Conservation (phyloP, 83 land plant species). For the Picea abies region DNA sequence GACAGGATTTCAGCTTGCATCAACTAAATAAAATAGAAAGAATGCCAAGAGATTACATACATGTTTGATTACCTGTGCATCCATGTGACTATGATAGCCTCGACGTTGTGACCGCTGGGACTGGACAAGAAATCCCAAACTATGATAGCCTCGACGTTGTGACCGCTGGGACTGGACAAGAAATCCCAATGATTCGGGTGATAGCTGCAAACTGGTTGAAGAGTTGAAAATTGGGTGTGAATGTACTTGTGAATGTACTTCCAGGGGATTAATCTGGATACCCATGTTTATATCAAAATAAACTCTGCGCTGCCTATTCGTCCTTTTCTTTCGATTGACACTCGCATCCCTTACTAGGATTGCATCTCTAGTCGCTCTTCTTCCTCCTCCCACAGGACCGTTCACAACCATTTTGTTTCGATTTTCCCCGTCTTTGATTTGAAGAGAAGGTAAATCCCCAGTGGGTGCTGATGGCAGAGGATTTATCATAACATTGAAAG, state of each 20-base stretch:
- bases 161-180: not conserved
- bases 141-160: not conserved
- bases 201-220: not conserved
- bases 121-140: too few relatives aligned
- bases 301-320: not conserved
- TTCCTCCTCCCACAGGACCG: not conserved
- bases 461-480: not conserved
- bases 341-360: not conserved
- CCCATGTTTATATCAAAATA: not conserved
- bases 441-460: slow-evolving; percentile 7
- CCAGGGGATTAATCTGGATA: not conserved
- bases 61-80: not conserved
- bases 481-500: not conserved
- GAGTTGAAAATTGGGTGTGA: not conserved
- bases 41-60: not conserved
- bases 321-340: not conserved
- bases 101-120: not conserved
- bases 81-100: not conserved
- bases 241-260: not conserved
- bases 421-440: slow-evolving; percentile 3
- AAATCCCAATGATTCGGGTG: not conserved
- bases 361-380: not conserved
- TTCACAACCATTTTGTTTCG: not conserved
- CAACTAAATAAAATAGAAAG: too few relatives aligned
- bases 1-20: not conserved